Conservation (phyloP, 306 rosid genomes). For the Purshia tridentata region DNA sequence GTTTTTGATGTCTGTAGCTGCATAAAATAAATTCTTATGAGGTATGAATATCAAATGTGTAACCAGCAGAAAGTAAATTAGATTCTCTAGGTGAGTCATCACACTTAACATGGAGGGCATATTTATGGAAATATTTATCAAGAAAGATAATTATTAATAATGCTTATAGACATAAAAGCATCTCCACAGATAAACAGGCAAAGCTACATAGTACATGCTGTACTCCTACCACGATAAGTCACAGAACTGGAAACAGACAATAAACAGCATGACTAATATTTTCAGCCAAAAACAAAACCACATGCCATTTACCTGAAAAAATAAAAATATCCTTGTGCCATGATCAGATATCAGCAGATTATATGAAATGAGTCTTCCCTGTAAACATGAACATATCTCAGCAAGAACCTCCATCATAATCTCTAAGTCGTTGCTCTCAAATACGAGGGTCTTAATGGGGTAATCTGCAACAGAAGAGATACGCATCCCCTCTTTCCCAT, state of each 20-base stretch:
- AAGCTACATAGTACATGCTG: neutral
- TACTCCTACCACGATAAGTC: neutral
- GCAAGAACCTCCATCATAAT: constrained; percentile 30
- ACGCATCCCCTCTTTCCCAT: constrained; percentile 16
- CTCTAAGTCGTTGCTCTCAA: constrained; percentile 31
- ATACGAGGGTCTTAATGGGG: constrained; percentile 40
- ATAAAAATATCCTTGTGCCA: constrained; percentile 40
- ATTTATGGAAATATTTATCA: neutral
- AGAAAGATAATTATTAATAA: neutral
- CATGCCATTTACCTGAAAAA: constrained; percentile 32
- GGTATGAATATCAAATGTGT: constrained; percentile 7
- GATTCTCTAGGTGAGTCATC: neutral
- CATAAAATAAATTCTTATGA: neutral
- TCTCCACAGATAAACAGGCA: neutral
- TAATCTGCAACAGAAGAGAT: constrained; percentile 29
- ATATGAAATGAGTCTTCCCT: constrained; percentile 24
- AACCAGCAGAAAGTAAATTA: neutral
- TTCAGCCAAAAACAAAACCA: neutral
- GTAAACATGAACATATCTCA: constrained; percentile 30
- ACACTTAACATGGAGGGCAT: neutral
- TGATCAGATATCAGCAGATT: constrained; percentile 37
- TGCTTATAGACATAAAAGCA: neutral
- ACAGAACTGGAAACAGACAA: neutral
- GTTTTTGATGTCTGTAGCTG: constrained; percentile 22
- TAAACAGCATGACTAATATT: neutral